A percentile compares a stretch with the other conserved stretches of the same genome.
phyloP scores from a whole-genome alignment of 2,329 filamentous ascomycete species.

The Cladophialophora bantiana region DNA sequence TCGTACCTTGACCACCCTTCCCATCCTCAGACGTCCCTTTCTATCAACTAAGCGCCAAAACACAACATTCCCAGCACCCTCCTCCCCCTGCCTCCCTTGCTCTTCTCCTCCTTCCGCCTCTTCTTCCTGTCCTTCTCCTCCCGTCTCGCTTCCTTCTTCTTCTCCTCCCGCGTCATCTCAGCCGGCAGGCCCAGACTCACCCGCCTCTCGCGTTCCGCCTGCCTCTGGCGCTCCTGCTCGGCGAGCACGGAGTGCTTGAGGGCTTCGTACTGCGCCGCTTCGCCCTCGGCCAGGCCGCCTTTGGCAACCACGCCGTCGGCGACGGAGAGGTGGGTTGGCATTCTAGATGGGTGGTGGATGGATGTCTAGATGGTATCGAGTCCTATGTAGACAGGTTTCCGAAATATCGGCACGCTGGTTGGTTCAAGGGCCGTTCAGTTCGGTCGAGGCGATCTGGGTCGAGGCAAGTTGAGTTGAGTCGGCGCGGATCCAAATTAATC shows the following conservation, averaged over 20 bases:
- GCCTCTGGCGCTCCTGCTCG: conserved; percentile 15
- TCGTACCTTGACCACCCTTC: neutral
- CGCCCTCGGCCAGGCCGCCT: conserved; percentile 19
- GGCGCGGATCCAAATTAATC: too few species aligned
- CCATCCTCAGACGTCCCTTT: neutral
- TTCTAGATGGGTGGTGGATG: neutral
- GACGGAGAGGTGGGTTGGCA: conserved; percentile 18
- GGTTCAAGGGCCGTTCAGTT: too few species aligned
- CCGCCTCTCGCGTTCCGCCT: conserved; percentile 23
- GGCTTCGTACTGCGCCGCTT: conserved; percentile 25
- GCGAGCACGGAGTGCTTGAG: conserved; percentile 23
- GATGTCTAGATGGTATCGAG: too few species aligned
- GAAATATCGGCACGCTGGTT: too few species aligned
- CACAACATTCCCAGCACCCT: conserved; percentile 12
- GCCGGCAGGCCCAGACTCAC: conserved; percentile 17
- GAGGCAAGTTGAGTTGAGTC: too few species aligned
- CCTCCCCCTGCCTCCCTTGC: neutral
- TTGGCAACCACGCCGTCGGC: conserved; percentile 22
- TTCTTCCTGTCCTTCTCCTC: conserved; percentile 6
- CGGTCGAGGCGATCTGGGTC: too few species aligned
- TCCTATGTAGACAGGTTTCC: too few species aligned
- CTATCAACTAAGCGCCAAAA: conserved; percentile 3
- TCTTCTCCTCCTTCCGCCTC: neutral
- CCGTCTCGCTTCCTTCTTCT: conserved; percentile 8
- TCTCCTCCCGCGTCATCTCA: conserved; percentile 16